Evolutionary conservation across 2,329 filamentous ascomycete species (phyloP).

Genomic region (Cytospora leucostoma): DNA sequence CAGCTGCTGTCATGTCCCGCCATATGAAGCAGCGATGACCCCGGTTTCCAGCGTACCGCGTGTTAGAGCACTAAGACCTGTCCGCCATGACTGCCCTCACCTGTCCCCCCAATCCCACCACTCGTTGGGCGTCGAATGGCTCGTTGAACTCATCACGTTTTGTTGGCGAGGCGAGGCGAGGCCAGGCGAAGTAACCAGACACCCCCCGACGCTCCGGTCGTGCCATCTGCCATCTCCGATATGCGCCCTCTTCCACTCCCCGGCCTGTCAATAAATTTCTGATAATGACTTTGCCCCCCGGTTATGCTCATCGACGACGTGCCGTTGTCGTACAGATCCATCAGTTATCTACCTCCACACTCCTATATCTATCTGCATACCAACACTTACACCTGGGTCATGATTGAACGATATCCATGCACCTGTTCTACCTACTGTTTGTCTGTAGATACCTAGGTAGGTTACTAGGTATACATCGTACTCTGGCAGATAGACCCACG

Average conservation of each 20-base stretch:
- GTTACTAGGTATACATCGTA: no score
- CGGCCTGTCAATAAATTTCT: neutral
- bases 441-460: neutral
- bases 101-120: neutral
- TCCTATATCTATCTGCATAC: neutral
- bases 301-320: neutral
- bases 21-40: neutral
- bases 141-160: conserved; percentile 21
- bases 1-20: neutral
- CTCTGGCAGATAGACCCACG: no score
- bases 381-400: neutral
- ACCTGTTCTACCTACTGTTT: neutral
- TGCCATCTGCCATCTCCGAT: neutral
- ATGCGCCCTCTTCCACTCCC: neutral
- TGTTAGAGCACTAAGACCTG: neutral
- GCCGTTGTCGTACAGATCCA: neutral
- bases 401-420: neutral
- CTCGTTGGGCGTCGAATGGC: conserved; percentile 22
- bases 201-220: neutral
- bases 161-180: conserved; percentile 20
- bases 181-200: conserved; percentile 14
- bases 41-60: neutral
- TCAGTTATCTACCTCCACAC: neutral
- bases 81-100: neutral
- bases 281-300: neutral